Conservation (phyloP, 192 early-diverging fungal genomes). For the Backusella tuberculispora region DNA sequence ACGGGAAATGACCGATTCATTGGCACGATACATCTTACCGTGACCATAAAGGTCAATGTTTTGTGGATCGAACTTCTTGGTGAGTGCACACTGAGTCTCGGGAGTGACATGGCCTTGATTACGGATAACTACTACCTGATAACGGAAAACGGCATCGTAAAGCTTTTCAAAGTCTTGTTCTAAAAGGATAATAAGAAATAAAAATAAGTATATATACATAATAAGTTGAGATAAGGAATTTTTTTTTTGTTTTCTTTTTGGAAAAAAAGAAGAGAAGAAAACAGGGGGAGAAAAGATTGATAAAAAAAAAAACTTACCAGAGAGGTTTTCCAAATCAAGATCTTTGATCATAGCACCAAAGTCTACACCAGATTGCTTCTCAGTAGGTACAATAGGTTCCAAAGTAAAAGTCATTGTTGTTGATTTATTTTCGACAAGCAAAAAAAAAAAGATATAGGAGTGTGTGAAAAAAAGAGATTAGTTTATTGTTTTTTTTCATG, state of each 20-base stretch:
- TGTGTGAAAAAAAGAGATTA: slow-evolving; percentile 4
- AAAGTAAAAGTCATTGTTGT: slow-evolving; percentile 32
- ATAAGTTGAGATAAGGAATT: background rate
- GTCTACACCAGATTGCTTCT: slow-evolving; percentile 39
- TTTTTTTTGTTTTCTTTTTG: background rate
- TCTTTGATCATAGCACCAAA: slow-evolving; percentile 34
- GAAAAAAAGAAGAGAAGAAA: background rate
- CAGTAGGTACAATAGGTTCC: slow-evolving; percentile 27
- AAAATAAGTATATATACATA: background rate
- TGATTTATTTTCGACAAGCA: background rate
- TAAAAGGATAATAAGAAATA: background rate
- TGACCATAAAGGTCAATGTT: slow-evolving; percentile 41
- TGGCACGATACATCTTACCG: slow-evolving; percentile 33
- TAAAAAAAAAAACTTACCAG: slow-evolving; percentile 21
- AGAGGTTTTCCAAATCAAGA: slow-evolving; percentile 38
- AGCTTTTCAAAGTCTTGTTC: slow-evolving; percentile 39
- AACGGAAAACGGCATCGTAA: slow-evolving; percentile 36
- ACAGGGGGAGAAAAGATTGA: too few species aligned
- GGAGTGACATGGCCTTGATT: slow-evolving; percentile 38
- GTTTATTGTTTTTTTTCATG: background rate
- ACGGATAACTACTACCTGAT: slow-evolving; percentile 40
- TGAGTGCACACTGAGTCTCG: slow-evolving; percentile 35
- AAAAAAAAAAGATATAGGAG: background rate
- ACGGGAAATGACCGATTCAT: slow-evolving; percentile 35
- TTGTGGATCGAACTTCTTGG: slow-evolving; percentile 38